Conservation (phyloP, 2,329 filamentous ascomycete genomes). For the Diplodia scrobiculata region DNA sequence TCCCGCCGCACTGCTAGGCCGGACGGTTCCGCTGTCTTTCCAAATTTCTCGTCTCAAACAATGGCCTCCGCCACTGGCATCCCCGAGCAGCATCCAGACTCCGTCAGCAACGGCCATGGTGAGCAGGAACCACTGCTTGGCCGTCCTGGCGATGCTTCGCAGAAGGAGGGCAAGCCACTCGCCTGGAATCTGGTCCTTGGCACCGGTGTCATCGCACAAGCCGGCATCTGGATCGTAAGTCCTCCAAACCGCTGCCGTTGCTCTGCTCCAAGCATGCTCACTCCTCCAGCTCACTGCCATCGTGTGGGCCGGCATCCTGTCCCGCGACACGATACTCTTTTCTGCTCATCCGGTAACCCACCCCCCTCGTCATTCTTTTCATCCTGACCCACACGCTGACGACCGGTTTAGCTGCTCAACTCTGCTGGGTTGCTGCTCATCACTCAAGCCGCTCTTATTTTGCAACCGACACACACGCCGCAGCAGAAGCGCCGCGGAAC, state of each 20-base stretch:
- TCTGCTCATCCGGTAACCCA: slow-evolving; percentile 78
- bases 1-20: background rate
- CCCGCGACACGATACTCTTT: slow-evolving; percentile 74
- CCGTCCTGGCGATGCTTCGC: slow-evolving; percentile 70
- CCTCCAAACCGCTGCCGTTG: background rate
- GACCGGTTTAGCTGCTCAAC: slow-evolving; percentile 52
- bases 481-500: slow-evolving; percentile 69
- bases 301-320: slow-evolving; percentile 77
- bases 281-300: slow-evolving; percentile 63
- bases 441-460: slow-evolving; percentile 75
- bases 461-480: slow-evolving; percentile 82
- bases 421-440: slow-evolving; percentile 71
- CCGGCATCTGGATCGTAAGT: slow-evolving; percentile 68
- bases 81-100: slow-evolving; percentile 55
- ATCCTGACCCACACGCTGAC: slow-evolving; percentile 29
- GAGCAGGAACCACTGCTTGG: slow-evolving; percentile 70
- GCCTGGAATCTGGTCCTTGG: slow-evolving; percentile 80
- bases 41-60: background rate
- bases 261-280: background rate
- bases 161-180: slow-evolving; percentile 65
- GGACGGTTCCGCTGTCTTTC: background rate
- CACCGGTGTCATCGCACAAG: slow-evolving; percentile 78
- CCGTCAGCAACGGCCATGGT: slow-evolving; percentile 41
- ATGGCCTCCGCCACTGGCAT: slow-evolving; percentile 73
- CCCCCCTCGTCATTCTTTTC: slow-evolving; percentile 8